A percentile compares a stretch with the other conserved stretches of the same genome.
phyloP scores from a whole-genome alignment of 192 early-diverging fungal species.

The Dissophora ornata region DNA sequence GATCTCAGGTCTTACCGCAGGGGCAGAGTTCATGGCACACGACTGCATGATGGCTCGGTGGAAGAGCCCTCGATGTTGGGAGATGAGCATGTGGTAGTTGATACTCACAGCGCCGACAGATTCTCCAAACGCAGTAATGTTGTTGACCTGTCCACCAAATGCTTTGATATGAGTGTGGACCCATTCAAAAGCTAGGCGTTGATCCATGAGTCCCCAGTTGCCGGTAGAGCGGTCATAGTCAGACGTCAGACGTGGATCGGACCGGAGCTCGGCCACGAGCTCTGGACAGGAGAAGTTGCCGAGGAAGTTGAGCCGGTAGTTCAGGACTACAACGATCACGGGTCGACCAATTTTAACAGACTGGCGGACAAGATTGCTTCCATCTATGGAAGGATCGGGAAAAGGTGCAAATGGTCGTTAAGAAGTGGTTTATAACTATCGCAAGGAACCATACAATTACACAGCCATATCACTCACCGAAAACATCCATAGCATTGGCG shows the following conservation, averaged over 20 bases:
- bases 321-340: constrained; percentile 61
- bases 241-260: not conserved
- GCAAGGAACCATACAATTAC: too few species aligned
- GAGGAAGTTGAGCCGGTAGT: constrained; percentile 62
- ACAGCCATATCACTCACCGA: too few species aligned
- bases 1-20: constrained; percentile 15
- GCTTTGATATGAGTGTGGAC: constrained; percentile 10
- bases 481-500: constrained; percentile 22
- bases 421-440: too few species aligned
- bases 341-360: constrained; percentile 29
- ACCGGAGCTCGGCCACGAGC: constrained; percentile 24
- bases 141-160: constrained; percentile 21
- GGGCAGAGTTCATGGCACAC: constrained; percentile 14
- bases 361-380: constrained; percentile 23
- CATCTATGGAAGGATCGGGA: constrained; percentile 22
- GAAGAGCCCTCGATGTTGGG: constrained; percentile 34
- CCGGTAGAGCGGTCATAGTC: constrained; percentile 20
- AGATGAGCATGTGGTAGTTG: constrained; percentile 35
- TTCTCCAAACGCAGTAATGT: constrained; percentile 31
- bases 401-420: too few species aligned
- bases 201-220: constrained; percentile 45
- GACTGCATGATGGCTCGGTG: constrained; percentile 41
- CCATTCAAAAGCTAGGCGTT: constrained; percentile 32
- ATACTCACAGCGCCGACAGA: constrained; percentile 32
- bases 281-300: constrained; percentile 56